A percentile compares a stretch with the other conserved stretches of the same genome.
Conservation (phyloP, 2,329 filamentous ascomycete genomes). For the Exophiala xenobiotica region DNA sequence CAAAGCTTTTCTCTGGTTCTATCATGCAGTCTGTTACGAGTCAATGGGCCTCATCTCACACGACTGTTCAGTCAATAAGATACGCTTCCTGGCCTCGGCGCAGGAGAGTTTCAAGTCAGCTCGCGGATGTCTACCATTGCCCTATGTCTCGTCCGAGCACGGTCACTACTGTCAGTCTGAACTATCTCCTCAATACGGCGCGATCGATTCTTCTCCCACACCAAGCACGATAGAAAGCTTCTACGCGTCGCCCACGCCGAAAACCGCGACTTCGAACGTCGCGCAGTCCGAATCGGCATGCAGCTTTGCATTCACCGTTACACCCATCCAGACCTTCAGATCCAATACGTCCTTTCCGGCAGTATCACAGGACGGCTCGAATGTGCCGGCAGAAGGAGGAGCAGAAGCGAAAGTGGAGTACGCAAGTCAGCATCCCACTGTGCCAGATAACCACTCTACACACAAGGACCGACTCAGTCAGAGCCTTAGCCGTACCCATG, state of each 20-base stretch:
- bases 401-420: not conserved
- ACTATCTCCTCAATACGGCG: constrained; percentile 7
- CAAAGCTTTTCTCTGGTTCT: constrained; percentile 28
- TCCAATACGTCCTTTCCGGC: too few relatives aligned
- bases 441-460: constrained; percentile 1
- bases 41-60: constrained; percentile 28
- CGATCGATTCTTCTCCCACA: not conserved
- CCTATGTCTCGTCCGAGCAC: constrained; percentile 15
- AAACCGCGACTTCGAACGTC: not conserved
- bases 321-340: too few relatives aligned
- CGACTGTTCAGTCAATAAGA: constrained; percentile 28
- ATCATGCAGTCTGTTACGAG: constrained; percentile 29
- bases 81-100: constrained; percentile 24
- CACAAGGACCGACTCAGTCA: constrained; percentile 22
- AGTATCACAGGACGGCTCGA: too few relatives aligned
- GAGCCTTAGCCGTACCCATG: constrained; percentile 22
- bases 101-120: constrained; percentile 25
- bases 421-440: not conserved
- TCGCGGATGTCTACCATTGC: constrained; percentile 21
- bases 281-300: not conserved
- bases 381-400: too few relatives aligned
- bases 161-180: constrained; percentile 16
- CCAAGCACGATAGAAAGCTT: not conserved
- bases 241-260: not conserved
- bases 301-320: not conserved